phyloP scores from a whole-genome alignment of 441 rosid species.

The Eutrema salsugineum region DNA sequence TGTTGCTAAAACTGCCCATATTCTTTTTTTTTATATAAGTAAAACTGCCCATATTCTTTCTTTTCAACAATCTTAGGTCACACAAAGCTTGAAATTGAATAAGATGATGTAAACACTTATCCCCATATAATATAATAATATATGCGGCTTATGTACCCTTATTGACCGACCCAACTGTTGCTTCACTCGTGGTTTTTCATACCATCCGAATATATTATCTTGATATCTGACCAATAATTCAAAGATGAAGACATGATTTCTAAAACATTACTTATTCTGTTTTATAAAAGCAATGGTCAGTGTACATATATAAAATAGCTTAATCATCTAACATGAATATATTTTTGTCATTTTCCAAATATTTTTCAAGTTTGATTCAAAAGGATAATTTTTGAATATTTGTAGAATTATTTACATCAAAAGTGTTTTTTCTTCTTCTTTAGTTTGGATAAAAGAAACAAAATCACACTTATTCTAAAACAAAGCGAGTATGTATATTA shows the following conservation, averaged over 20 bases:
- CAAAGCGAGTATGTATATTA: neutral
- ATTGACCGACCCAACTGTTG: conserved; percentile 12
- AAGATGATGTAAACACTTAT: conserved; percentile 19
- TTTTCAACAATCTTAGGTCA: neutral
- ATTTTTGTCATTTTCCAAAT: too few relatives aligned
- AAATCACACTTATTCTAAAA: too few relatives aligned
- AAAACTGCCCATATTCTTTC: neutral
- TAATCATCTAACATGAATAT: too few relatives aligned
- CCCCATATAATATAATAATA: neutral
- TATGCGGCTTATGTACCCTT: neutral
- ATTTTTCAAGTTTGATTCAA: neutral
- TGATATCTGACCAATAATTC: neutral
- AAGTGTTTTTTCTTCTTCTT: too few relatives aligned
- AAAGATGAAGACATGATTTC: neutral
- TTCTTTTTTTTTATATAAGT: too few relatives aligned
- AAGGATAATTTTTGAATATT: too few relatives aligned
- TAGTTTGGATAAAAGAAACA: too few relatives aligned
- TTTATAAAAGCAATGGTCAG: neutral
- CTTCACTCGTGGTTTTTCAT: conserved; percentile 9
- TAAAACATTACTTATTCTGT: neutral
- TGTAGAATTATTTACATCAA: too few relatives aligned
- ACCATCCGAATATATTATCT: neutral
- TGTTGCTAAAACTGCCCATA: neutral
- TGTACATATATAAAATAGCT: too few relatives aligned
- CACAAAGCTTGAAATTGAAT: conserved; percentile 8